Evolutionary conservation across 768 basidiomycete genomes (phyloP), one percentile per base, ranked within the genome.

Genomic region (Phanerochaete sordida): DNA sequence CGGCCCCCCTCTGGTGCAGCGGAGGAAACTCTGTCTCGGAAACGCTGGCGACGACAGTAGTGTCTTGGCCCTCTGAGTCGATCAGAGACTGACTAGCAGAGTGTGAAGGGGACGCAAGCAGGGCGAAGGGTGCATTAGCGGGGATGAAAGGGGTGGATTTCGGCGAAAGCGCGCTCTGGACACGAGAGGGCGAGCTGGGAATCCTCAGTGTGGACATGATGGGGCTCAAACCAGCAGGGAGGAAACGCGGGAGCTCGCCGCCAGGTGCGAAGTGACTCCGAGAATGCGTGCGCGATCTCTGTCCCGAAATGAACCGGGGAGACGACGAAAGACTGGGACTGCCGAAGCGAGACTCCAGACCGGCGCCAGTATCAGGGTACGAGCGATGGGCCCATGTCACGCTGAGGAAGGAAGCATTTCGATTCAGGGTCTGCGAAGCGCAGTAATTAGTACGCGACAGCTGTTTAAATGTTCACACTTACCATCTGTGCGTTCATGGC

Each of bases 311-410:
- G 65, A 63, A 26, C 60, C 54, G 53, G 47, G 52, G 51, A 8
- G 37, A 44, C 23, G 50, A 54, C 13, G 58, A 35, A 4, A 56
- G 37, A 15, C 26, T 57, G 2, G 62, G 62, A 51, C 62, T 63
- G 23, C 44, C 51, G 31, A 60, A 48, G 35, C 45, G 50, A 7
- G 47, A 46, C 26, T 52, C 60, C 13, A 30, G 28, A 6, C 21
- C 49, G 45, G 57, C 19, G 28, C 51, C 62, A 59, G 56, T 55
- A 56, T 47, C 55, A 52, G 58, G 54, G 57, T 62, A 48, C 28
- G 78, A 81, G 59, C 87, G 86, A 70, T 92, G 90, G 19, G 90
- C 88, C 90, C 91, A 92, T 24, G 89, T 89, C 7, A 90, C 86
- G 1, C 82, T 85, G 12, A 93, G 70, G 69, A 90, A 86, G 45